Evolutionary conservation across 2,329 filamentous ascomycete species (phyloP), one percentile per base, ranked within the genome.

Genomic region (Ophiostoma australiae): DNA sequence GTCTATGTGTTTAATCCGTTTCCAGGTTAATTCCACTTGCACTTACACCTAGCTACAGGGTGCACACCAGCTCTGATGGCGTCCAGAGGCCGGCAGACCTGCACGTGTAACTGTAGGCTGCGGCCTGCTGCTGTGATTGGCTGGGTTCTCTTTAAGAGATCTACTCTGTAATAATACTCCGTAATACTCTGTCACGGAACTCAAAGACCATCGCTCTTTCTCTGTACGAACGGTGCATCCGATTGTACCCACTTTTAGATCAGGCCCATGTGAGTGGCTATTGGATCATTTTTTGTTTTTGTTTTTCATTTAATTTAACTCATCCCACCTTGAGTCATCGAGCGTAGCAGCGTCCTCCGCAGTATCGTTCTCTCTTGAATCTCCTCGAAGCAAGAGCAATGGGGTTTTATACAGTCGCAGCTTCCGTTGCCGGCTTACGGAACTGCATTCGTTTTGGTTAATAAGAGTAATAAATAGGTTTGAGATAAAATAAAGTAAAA

Each of bases 251-350:
- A 58, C 52, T 27, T 13, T 27, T 27, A 11, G 27, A 27, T 11
- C n/a, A 27, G 52, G n/a, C 52, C 52, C 52, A 15, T 58, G n/a
- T 55, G 52, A 55, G 52, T 55, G 52, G 52, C 23, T 15, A 27
- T 11, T 27, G 27, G 6, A 1, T 17, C 27, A 13, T 58, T 23
- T 27, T 11, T 2, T 27, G 3, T 3, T 20, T 58, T 27, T 23
- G 27, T 3, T 58, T 58, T 23, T 7, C 2, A 27, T 23, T 58
- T 58, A 4, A 23, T 58, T 58, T 58, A 27, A 58, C 27, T 17
- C 52, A 58, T 58, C 52, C 52, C 52, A 58, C 52, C 52, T 58
- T 58, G 52, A 58, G 52, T 58, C 52, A 58, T 58, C 52, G 52
- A 48, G 52, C 15, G 15, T 55, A 55, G 15, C 35, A 10, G 1